Conservation (phyloP, 1,284 basidiomycete genomes). For the Salmacisia buchloeana region DNA sequence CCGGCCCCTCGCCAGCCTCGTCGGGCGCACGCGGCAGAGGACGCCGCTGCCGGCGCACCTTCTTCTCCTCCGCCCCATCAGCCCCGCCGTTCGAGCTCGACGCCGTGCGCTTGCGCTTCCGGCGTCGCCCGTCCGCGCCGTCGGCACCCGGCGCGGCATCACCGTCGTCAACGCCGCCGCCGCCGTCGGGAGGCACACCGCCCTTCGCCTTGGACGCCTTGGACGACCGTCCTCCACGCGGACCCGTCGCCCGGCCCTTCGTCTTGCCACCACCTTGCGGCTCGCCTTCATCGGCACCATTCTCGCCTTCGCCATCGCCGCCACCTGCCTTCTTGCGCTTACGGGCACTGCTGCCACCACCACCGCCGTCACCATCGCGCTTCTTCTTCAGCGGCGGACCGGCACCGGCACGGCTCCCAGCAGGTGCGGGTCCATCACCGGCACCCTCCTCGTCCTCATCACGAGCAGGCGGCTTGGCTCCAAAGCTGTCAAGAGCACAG, state of each 20-base stretch:
- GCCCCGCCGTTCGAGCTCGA: too few relatives aligned
- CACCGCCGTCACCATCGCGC: neutral
- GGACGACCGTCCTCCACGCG: too few relatives aligned
- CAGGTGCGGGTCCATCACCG: too few relatives aligned
- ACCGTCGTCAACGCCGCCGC: neutral
- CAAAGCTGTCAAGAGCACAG: conserved; percentile 7
- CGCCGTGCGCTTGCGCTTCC: too few relatives aligned
- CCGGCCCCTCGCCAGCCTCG: too few relatives aligned
- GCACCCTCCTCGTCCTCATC: conserved; percentile 8
- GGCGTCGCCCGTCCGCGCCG: too few relatives aligned
- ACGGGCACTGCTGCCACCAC: neutral
- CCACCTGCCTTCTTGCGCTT: neutral
- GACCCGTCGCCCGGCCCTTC: too few relatives aligned
- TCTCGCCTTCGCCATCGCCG: neutral
- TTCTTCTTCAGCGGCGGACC: conserved; percentile 8
- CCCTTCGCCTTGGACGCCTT: neutral
- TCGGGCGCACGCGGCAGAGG: too few relatives aligned
- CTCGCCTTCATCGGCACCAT: neutral
- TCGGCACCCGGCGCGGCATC: neutral
- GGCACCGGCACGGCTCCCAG: too few relatives aligned
- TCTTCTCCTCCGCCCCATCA: too few relatives aligned
- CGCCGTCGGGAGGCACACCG: neutral
- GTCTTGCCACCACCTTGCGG: too few relatives aligned
- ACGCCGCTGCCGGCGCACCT: too few relatives aligned
- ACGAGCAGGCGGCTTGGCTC: conserved; percentile 12